Percentiles rank a stretch among this genome's conserved stretches.
These are phyloP conservation scores for Candida methanosorbosa DNA, from an alignment of 805 yeast genomes.

Conservation along the genomic window DNA sequence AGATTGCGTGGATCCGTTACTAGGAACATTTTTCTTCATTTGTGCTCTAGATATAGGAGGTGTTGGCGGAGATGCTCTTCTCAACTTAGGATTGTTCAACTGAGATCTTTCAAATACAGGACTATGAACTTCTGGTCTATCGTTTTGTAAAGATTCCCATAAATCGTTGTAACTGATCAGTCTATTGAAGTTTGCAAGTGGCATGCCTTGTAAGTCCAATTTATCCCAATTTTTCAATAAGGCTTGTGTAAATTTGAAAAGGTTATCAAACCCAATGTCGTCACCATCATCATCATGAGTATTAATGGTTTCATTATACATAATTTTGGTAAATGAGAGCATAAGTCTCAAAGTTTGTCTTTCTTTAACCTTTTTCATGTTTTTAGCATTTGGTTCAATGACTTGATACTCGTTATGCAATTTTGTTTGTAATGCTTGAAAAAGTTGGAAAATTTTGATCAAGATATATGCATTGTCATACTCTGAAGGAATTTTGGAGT, in stretches of 20 bases:
- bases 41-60: constrained; percentile 15
- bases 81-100: constrained; percentile 4
- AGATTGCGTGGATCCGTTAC: neutral
- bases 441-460: constrained; percentile 30
- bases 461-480: constrained; percentile 31
- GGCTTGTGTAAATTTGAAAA: constrained; percentile 21
- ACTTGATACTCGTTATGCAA: constrained; percentile 16
- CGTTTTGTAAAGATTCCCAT: too few relatives aligned
- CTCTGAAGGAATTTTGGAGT: neutral
- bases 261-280: constrained; percentile 20
- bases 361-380: constrained; percentile 11
- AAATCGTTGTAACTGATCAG: too few relatives aligned
- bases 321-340: constrained; percentile 22
- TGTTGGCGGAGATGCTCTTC: constrained; percentile 13
- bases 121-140: too few relatives aligned
- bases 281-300: constrained; percentile 8
- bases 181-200: too few relatives aligned
- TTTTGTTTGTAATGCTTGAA: constrained; percentile 17
- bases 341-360: constrained; percentile 23
- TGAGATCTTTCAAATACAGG: constrained; percentile 4
- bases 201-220: too few relatives aligned
- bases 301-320: constrained; percentile 14
- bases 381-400: constrained; percentile 15
- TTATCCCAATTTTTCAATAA: constrained; percentile 14
- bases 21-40: neutral